Evolutionary conservation across 2,329 filamentous ascomycete genomes (phyloP), one percentile per base, ranked within the genome.

Genomic region (Penicillium carneum): DNA sequence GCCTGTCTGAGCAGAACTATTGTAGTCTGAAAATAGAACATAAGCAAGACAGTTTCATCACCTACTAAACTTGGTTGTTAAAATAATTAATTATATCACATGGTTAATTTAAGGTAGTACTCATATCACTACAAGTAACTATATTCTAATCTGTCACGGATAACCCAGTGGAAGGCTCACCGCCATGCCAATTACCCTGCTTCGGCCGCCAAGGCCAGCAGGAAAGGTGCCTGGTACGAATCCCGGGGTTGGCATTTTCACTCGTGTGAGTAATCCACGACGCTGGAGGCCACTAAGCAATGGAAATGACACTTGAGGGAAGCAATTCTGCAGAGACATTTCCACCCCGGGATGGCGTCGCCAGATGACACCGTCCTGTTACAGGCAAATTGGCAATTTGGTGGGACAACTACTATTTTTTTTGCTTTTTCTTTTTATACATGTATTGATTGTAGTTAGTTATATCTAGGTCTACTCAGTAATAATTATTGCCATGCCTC

Each of bases 281-380:
- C 77, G 83, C 79, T 84, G 79, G 69, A 74, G 73, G 76, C 75
- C 79, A 78, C 69, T 86, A 82, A 85, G 83, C 78, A 77, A 82
- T 84, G 81, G 78, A 80, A 74, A 72, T 77, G 73, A 85, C 66
- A 63, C 82, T 84, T 83, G 81, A 85, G 83, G 81, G 82, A 83
- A 84, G 83, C 76, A 82, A 85, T 84, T 83, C 81, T 82, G 83
- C 83, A 85, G 82, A 84, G 82, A 80, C 73, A 75, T 75, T 76
- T 81, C 79, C 82, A 80, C 81, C 82, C 82, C 79, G 78, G 76
- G 78, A 77, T 83, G 82, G 83, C 83, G 82, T 79, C 74, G 77
- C 77, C 80, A 81, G 83, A 84, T 75, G 75, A 84, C 82, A 82
- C 78, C 80, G 69, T 71, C 71, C 67, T 69, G 71, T 77, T 77